Evolutionary conservation across 306 rosid species (phyloP), one percentile per base, ranked within the genome.

Genomic region (Astragalus membranaceus): DNA sequence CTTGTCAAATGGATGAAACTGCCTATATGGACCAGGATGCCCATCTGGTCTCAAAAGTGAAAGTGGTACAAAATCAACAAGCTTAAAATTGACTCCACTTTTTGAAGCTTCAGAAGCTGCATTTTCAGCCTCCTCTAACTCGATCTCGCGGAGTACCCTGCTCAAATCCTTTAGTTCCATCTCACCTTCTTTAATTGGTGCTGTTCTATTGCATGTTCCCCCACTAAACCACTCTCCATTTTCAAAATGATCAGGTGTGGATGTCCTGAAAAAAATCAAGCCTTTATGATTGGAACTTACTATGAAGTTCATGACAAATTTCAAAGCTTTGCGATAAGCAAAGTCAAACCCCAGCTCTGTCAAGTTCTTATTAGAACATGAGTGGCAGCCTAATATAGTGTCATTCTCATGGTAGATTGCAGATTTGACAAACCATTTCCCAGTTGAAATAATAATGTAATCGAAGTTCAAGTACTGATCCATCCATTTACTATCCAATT

Each of bases 241-340:
- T 81, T 95, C 99, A 37, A 95, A 95, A 69, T 95, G 99, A 71
- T 95, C 99, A 0, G 99, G 96, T 5, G 95, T 89, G 68, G 93
- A 89, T 0, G 99, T 85, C 82, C 99, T 83, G 36, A 87, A 91
- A 66, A 95, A 78, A 47, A 91, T 86, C 72, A 69, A 12, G 52
- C 99, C 99, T 77, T 76, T 91, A 85, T 91, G 96, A 63, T 86
- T 75, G 67, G 99, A 95, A 15, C 74, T 26, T 36, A 74, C 78
- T 30, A 91, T 50, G 75, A 81, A 87, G 77, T 87, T 78, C 85
- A 95, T 36, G 20, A 83, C 97, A 17, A n/a, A 50, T 36, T 77
- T 83, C 47, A 95, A 83, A 51, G 89, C 67, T 83, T 88, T 91
- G 51, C 96, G 97, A 46, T 91, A 95, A 29, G 99, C 96, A 6